Evolutionary conservation across 225 moss, liverwort and hornwort genomes (phyloP).

Genomic region (Pseudoscleropodium purum): DNA sequence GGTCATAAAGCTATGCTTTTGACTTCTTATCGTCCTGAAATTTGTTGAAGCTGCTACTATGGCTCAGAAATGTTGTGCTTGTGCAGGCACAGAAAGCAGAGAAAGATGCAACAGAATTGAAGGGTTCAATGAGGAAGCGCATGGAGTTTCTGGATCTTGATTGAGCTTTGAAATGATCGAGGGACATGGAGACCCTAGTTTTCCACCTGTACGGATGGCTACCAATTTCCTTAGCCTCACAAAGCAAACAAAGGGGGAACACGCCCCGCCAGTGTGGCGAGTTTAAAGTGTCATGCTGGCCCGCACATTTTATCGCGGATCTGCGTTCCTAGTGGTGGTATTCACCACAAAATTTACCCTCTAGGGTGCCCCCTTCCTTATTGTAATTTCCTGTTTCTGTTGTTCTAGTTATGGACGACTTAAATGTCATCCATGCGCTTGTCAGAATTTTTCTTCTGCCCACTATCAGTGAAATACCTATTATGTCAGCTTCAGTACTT

Average conservation of each 20-base stretch:
- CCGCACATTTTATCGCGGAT: conserved; percentile 90
- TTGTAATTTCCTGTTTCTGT: conserved; percentile 24
- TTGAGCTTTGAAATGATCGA: conserved; percentile 20
- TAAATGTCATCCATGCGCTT: conserved; percentile 13
- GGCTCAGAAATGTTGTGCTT: background rate
- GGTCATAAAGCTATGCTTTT: background rate
- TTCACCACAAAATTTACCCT: conserved; percentile 49
- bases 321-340: conserved; percentile 61
- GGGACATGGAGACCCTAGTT: conserved; percentile 9
- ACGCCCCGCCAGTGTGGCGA: conserved; percentile 62
- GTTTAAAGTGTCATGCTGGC: conserved; percentile 81
- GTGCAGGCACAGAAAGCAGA: conserved; percentile 85
- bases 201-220: background rate
- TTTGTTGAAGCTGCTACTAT: background rate
- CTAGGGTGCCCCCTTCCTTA: conserved; percentile 29
- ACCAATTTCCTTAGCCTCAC: conserved; percentile 15
- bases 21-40: background rate
- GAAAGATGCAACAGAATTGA: conserved; percentile 83
- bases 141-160: conserved; percentile 96
- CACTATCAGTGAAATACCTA: conserved; percentile 12
- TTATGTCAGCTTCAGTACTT: background rate
- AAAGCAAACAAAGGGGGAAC: conserved; percentile 19
- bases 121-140: conserved; percentile 95
- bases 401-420: conserved; percentile 11
- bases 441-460: conserved; percentile 7